Percentiles rank a stretch among this genome's conserved stretches.
Evolutionary conservation across 805 yeast species (phyloP).

Genomic region (Candida insectalens): DNA sequence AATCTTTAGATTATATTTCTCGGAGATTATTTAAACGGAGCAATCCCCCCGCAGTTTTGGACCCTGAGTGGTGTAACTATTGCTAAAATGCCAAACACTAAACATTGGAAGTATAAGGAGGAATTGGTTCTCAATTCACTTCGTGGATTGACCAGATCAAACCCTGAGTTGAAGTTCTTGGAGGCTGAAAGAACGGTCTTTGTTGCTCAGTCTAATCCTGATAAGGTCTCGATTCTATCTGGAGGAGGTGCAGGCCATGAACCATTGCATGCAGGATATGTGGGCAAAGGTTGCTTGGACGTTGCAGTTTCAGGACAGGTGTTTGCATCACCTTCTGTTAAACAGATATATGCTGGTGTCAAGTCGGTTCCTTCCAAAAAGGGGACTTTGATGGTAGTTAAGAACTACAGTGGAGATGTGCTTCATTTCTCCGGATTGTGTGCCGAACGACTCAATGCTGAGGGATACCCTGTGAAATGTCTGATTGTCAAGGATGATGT

Average conservation of each 20-base stretch:
- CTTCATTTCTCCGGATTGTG: slow-evolving; percentile 90
- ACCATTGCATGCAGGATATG: slow-evolving; percentile 87
- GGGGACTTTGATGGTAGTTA: slow-evolving; percentile 74
- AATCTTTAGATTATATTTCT: no score
- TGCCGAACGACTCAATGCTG: slow-evolving; percentile 75
- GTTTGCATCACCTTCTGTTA: slow-evolving; percentile 88
- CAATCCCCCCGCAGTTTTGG: background rate
- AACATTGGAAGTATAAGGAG: slow-evolving; percentile 42
- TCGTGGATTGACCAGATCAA: slow-evolving; percentile 41
- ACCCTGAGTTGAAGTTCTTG: slow-evolving; percentile 45
- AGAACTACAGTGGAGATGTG: slow-evolving; percentile 92
- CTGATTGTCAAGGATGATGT: slow-evolving; percentile 86
- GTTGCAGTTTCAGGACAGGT: slow-evolving; percentile 86
- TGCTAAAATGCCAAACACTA: slow-evolving; percentile 10
- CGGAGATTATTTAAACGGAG: background rate
- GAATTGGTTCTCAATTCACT: slow-evolving; percentile 40
- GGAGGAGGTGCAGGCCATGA: slow-evolving; percentile 98
- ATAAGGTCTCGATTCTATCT: slow-evolving; percentile 63
- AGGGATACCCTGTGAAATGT: slow-evolving; percentile 63
- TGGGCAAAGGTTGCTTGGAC: slow-evolving; percentile 73
- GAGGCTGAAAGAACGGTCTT: slow-evolving; percentile 49
- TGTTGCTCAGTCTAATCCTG: slow-evolving; percentile 24
- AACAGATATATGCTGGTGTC: slow-evolving; percentile 68
- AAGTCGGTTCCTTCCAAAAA: slow-evolving; percentile 42
- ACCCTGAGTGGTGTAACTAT: no score